Percentiles rank a stretch among this genome's conserved stretches.
phyloP scores from a whole-genome alignment of 2,329 filamentous ascomycete genomes.

The Pochonia chlamydosporia region DNA sequence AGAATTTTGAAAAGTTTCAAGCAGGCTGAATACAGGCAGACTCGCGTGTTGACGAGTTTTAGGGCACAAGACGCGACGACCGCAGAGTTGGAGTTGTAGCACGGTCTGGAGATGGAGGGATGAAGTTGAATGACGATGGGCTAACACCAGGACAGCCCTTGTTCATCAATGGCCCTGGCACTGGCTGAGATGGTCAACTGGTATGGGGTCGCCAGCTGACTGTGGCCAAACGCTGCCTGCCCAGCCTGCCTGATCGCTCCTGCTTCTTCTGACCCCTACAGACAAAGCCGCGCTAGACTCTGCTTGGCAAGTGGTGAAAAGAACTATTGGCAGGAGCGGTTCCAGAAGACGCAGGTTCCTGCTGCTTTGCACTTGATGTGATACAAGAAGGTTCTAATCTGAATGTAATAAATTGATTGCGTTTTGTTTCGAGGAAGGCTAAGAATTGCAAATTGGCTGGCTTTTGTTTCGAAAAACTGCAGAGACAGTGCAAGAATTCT shows the following conservation, averaged over 20 bases:
- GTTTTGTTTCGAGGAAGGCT: no score
- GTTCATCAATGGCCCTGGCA: neutral
- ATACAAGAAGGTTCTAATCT: no score
- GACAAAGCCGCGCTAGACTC: neutral
- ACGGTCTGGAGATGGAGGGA: neutral
- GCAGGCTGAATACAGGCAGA: neutral
- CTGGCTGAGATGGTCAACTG: no score
- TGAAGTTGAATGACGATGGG: slow-evolving; percentile 1
- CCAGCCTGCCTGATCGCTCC: no score
- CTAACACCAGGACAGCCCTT: neutral
- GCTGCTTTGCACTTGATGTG: neutral
- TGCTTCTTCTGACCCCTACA: neutral
- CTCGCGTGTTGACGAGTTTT: neutral
- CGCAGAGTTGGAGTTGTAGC: neutral
- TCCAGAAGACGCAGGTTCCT: neutral
- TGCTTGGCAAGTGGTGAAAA: neutral
- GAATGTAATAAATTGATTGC: no score
- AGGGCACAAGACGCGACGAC: neutral
- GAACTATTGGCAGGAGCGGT: neutral
- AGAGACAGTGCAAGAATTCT: neutral
- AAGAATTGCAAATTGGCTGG: no score
- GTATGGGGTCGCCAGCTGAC: no score
- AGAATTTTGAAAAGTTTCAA: neutral
- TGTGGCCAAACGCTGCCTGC: no score
- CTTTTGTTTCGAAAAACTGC: no score